A percentile compares a stretch with the other conserved stretches of the same genome.
Conservation (phyloP, 352 stramenopile species). For the Pythium angustatum region DNA sequence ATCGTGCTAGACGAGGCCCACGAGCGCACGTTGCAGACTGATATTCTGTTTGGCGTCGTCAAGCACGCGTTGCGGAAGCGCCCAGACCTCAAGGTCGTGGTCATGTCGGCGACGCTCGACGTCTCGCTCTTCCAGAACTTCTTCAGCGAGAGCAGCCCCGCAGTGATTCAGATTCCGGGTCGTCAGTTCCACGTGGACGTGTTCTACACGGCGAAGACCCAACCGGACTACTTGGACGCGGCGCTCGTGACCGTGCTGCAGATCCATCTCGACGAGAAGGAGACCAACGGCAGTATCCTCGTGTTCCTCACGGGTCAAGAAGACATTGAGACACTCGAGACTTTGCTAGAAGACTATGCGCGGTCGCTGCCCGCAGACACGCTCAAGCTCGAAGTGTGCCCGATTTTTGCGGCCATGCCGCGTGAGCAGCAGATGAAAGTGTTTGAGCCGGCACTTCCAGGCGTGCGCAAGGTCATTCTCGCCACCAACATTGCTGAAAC, state of each 20-base stretch:
- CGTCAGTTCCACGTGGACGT: conserved; percentile 90
- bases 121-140: conserved; percentile 93
- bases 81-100: conserved; percentile 92
- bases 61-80: conserved; percentile 81
- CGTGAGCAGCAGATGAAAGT: conserved; percentile 94
- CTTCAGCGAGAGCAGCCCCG: conserved; percentile 87
- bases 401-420: conserved; percentile 96
- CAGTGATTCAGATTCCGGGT: conserved; percentile 86
- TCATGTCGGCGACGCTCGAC: conserved; percentile 99
- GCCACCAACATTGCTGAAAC: conserved; percentile 97
- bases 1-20: conserved; percentile 88
- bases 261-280: conserved; percentile 85
- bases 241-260: conserved; percentile 88
- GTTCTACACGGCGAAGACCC: conserved; percentile 86
- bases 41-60: conserved; percentile 90
- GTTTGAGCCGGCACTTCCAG: conserved; percentile 82
- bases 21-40: conserved; percentile 87
- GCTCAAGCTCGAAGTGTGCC: conserved; percentile 89
- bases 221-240: conserved; percentile 90
- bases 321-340: conserved; percentile 94
- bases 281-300: conserved; percentile 88
- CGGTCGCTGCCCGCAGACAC: conserved; percentile 65
- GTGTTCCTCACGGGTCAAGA: conserved; percentile 96
- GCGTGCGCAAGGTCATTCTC: conserved; percentile 92
- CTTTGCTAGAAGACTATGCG: conserved; percentile 81